Conservation (phyloP, 164 flowering plant species). For the Tetracentron sinense region DNA sequence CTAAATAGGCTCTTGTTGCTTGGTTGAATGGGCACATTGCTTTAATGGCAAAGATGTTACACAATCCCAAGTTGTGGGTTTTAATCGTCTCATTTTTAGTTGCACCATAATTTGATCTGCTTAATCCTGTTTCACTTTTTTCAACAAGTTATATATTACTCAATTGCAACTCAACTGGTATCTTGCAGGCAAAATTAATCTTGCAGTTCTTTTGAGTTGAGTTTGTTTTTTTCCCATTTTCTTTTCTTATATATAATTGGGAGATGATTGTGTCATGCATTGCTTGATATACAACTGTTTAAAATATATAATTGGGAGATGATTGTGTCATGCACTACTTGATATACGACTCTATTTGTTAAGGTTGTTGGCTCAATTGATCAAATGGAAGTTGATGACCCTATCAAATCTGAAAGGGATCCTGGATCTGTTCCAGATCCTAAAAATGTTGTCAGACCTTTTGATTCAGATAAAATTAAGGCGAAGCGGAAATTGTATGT, state of each 20-base stretch:
- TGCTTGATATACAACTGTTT: too few relatives aligned
- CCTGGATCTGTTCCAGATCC: conserved; percentile 52
- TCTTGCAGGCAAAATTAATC: background rate
- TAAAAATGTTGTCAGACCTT: conserved; percentile 38
- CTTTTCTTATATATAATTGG: background rate
- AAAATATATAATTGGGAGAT: background rate
- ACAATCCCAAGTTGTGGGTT: too few relatives aligned
- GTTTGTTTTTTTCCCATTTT: background rate
- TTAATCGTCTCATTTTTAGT: too few relatives aligned
- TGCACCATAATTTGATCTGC: too few relatives aligned
- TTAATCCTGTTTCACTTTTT: background rate
- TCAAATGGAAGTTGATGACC: conserved; percentile 59
- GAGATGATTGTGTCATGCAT: background rate
- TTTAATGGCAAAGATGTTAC: too few relatives aligned
- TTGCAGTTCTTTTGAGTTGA: background rate
- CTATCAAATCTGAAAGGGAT: conserved; percentile 53
- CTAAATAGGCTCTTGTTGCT: too few relatives aligned
- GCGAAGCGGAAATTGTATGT: conserved; percentile 79
- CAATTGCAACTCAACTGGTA: background rate
- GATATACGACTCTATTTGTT: conserved; percentile 1
- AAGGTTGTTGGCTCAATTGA: conserved; percentile 86
- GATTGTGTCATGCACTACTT: background rate
- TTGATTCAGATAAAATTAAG: conserved; percentile 64
- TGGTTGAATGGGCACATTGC: too few relatives aligned
- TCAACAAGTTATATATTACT: background rate